These are phyloP conservation scores for Halenospora varia DNA, from an alignment of 495 filamentous ascomycete genomes.

Conservation along the genomic window DNA sequence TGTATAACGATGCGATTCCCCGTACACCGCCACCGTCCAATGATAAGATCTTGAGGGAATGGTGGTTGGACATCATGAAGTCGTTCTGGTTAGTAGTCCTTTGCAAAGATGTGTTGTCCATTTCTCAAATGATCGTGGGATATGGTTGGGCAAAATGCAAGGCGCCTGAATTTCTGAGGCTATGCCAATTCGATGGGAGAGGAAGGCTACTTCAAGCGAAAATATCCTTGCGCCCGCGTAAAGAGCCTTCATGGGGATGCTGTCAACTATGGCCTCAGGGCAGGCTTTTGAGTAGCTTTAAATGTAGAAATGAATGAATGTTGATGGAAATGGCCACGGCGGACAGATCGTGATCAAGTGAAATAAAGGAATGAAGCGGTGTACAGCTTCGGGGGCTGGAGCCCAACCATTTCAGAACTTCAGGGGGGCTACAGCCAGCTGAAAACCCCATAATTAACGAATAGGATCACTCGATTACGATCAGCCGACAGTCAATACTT, in stretches of 20 bases:
- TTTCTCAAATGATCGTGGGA: not conserved
- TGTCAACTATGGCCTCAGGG: not conserved
- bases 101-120: not conserved
- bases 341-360: not conserved
- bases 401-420: no score
- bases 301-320: not conserved
- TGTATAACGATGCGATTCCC: constrained; percentile 40
- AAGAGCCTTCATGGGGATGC: not conserved
- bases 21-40: constrained; percentile 53
- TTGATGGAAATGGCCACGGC: not conserved
- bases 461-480: no score
- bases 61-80: not conserved
- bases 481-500: not conserved
- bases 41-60: not conserved
- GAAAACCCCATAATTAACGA: no score
- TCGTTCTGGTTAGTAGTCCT: not conserved
- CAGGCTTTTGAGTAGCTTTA: not conserved
- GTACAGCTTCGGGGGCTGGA: no score
- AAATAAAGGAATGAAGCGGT: no score
- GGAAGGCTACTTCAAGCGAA: not conserved
- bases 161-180: not conserved
- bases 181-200: not conserved
- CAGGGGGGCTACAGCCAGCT: not conserved
- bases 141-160: not conserved
- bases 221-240: not conserved